Evolutionary conservation across 1,284 basidiomycete species (phyloP).

Genomic region (Irpex lacteus): DNA sequence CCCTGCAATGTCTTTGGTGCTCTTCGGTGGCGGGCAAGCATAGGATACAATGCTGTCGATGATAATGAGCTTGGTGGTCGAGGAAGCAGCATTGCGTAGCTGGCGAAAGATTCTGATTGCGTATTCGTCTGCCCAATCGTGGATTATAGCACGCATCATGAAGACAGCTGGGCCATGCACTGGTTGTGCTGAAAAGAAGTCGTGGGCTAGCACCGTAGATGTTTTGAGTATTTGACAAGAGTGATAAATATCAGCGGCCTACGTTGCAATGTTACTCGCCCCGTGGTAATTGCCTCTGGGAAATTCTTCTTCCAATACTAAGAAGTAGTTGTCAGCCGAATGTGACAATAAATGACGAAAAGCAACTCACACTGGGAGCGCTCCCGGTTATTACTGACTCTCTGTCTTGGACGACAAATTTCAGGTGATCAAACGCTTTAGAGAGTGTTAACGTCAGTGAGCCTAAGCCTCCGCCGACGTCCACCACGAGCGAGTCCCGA

Average conservation of each 20-base stretch:
- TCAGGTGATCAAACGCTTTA: constrained; percentile 19
- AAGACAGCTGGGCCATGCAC: constrained; percentile 24
- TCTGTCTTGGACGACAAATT: constrained; percentile 31
- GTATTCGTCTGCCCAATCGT: constrained; percentile 26
- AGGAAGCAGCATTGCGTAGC: constrained; percentile 21
- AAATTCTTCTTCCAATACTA: constrained; percentile 11
- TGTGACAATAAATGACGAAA: neutral
- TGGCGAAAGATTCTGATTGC: constrained; percentile 22
- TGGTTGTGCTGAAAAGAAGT: constrained; percentile 31
- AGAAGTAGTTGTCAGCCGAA: too few species aligned
- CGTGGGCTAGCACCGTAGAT: constrained; percentile 14
- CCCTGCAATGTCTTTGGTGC: constrained; percentile 3
- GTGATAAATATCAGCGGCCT: neutral
- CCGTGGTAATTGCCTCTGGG: constrained; percentile 6
- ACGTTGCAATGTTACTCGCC: constrained; percentile 16
- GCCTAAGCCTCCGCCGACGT: constrained; percentile 25
- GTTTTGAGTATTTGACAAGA: neutral
- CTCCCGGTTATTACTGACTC: constrained; percentile 12
- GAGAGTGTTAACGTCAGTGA: constrained; percentile 18
- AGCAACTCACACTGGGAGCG: constrained; percentile 13
- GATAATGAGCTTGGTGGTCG: constrained; percentile 14
- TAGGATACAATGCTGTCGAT: constrained; percentile 11
- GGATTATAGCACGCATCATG: constrained; percentile 24
- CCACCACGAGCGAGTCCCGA: constrained; percentile 13
- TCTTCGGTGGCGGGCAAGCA: constrained; percentile 5